These are phyloP conservation scores for Aspergillus felis DNA, from an alignment of 2,329 filamentous ascomycete genomes.

Conservation along the genomic window DNA sequence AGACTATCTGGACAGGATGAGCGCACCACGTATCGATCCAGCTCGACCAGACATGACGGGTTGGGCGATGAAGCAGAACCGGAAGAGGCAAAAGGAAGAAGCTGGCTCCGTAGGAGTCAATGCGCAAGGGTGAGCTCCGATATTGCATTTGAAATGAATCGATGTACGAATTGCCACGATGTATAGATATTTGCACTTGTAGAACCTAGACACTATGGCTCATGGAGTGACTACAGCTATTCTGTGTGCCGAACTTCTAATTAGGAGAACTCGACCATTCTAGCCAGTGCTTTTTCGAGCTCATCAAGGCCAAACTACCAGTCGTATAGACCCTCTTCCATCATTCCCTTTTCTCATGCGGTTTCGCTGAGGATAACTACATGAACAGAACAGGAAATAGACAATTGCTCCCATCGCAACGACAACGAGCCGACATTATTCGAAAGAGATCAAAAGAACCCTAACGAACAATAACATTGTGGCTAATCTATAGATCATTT, in stretches of 20 bases:
- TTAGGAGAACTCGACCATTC: background rate
- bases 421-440: background rate
- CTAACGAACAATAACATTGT: background rate
- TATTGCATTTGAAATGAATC: conserved; percentile 4
- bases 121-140: conserved; percentile 7
- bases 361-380: background rate
- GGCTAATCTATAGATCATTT: no score
- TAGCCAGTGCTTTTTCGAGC: background rate
- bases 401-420: background rate
- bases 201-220: background rate
- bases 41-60: conserved; percentile 41
- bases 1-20: conserved; percentile 61
- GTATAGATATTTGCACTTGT: background rate
- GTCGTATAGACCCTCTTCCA: background rate
- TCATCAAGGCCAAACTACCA: background rate
- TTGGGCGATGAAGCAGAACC: conserved; percentile 43
- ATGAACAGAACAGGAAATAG: background rate
- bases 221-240: background rate
- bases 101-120: conserved; percentile 16
- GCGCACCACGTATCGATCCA: conserved; percentile 49
- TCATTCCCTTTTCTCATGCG: background rate
- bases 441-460: background rate
- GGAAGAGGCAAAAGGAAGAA: conserved; percentile 29
- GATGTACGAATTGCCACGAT: background rate
- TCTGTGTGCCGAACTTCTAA: background rate